These are phyloP conservation scores for Suillus clintonianus DNA, from an alignment of 768 basidiomycete genomes.

Conservation along the genomic window DNA sequence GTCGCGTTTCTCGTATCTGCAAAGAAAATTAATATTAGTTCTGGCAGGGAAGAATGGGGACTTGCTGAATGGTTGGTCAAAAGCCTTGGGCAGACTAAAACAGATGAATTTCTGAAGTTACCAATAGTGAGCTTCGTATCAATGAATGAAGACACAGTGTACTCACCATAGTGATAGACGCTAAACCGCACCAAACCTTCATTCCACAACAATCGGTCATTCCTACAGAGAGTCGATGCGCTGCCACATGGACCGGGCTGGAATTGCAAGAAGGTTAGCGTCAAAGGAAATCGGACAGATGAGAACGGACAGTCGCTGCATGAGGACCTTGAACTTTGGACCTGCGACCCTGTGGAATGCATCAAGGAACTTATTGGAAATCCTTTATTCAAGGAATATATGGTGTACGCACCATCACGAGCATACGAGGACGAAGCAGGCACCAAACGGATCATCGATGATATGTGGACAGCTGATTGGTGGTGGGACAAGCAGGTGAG, in stretches of 20 bases:
- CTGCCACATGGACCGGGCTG: conserved; percentile 22
- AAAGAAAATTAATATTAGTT: too few species aligned
- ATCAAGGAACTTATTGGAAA: conserved; percentile 32
- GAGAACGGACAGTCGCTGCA: conserved; percentile 6
- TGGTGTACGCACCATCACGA: conserved; percentile 5
- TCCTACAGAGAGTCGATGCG: conserved; percentile 21
- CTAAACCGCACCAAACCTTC: too few species aligned
- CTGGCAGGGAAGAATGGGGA: too few species aligned
- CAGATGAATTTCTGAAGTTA: too few species aligned
- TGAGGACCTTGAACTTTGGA: conserved; percentile 28
- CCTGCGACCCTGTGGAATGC: conserved; percentile 19
- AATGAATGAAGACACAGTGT: too few species aligned
- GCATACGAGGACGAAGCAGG: conserved; percentile 6
- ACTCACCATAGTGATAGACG: too few species aligned
- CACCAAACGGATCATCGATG: too few species aligned
- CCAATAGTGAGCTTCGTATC: too few species aligned
- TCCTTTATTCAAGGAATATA: conserved; percentile 13
- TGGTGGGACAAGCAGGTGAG: conserved; percentile 22
- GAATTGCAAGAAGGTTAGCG: conserved; percentile 19
- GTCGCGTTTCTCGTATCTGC: too few species aligned
- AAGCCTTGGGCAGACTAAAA: too few species aligned
- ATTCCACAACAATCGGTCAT: conserved; percentile 5
- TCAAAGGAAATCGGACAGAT: conserved; percentile 19
- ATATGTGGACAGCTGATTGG: conserved; percentile 28
- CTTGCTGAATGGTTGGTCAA: too few species aligned